A percentile compares a stretch with the other conserved stretches of the same genome.
Conservation (phyloP, 2,329 filamentous ascomycete genomes). For the Trichoderma koningii region DNA sequence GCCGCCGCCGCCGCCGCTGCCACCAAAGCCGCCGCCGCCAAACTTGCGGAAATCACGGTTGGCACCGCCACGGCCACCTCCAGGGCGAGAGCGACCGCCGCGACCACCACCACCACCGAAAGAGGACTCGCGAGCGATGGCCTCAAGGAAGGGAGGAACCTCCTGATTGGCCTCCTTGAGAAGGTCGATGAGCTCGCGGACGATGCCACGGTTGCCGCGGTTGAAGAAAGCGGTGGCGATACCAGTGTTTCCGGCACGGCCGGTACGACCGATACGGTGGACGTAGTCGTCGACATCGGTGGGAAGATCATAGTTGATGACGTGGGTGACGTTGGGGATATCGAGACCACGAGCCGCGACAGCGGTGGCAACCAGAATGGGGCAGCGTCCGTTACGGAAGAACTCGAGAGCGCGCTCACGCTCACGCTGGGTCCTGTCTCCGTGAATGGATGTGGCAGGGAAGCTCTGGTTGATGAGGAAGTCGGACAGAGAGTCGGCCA, state of each 20-base stretch:
- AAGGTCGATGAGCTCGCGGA: constrained; percentile 93
- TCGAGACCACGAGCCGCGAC: constrained; percentile 90
- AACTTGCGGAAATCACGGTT: constrained; percentile 91
- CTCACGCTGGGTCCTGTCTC: constrained; percentile 97
- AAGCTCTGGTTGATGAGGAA: constrained; percentile 99
- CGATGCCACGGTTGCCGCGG: constrained; percentile 96
- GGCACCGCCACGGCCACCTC: constrained; percentile 67
- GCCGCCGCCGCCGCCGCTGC: constrained; percentile 45
- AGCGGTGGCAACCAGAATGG: constrained; percentile 94
- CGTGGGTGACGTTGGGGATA: constrained; percentile 95
- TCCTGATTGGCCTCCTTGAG: constrained; percentile 99
- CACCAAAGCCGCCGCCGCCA: constrained; percentile 57
- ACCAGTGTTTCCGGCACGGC: constrained; percentile 98
- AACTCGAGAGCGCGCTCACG: constrained; percentile 97
- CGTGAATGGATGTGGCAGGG: constrained; percentile 97
- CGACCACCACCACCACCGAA: constrained; percentile 73
- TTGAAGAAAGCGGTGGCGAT: constrained; percentile 99
- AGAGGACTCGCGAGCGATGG: constrained; percentile 91
- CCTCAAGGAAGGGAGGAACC: constrained; percentile 90
- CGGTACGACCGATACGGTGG: constrained; percentile 98
- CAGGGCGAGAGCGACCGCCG: constrained; percentile 54
- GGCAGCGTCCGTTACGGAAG: constrained; percentile 94
- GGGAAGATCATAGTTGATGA: constrained; percentile 99
- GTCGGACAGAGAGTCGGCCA: constrained; percentile 96
- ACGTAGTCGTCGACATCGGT: constrained; percentile 99